These are phyloP conservation scores for Coriaria nepalensis DNA, from an alignment of 306 rosid species.

Conservation along the genomic window DNA sequence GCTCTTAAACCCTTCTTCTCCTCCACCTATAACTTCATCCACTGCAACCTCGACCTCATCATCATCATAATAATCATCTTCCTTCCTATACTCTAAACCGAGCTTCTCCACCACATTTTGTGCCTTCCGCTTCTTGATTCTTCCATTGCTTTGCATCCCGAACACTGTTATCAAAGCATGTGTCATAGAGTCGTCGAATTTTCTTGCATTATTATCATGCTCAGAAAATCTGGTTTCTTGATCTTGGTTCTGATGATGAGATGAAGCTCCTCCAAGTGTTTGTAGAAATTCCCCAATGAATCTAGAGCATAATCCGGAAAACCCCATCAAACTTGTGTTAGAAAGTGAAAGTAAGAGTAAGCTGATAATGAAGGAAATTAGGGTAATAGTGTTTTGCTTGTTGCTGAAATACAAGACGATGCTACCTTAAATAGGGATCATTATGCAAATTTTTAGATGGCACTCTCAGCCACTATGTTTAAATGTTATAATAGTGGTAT, in stretches of 20 bases:
- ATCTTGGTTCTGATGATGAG: background rate
- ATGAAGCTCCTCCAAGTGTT: conserved; percentile 24
- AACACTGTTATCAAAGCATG: conserved; percentile 64
- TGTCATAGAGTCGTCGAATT: conserved; percentile 39
- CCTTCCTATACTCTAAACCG: conserved; percentile 38
- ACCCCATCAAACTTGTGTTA: conserved; percentile 1
- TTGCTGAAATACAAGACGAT: too few species aligned
- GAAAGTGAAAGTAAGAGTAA: too few species aligned
- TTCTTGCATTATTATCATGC: conserved; percentile 3
- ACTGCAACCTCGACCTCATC: conserved; percentile 39
- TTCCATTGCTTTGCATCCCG: conserved; percentile 74
- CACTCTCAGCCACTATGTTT: too few species aligned
- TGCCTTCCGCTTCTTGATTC: conserved; percentile 63
- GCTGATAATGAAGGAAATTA: too few species aligned
- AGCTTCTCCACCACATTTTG: conserved; percentile 61
- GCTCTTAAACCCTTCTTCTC: conserved; percentile 26
- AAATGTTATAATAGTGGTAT: too few species aligned
- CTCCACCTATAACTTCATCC: conserved; percentile 54
- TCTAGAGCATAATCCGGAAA: conserved; percentile 24
- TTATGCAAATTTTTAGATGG: too few species aligned
- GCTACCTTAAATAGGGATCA: too few species aligned
- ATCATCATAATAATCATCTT: conserved; percentile 17
- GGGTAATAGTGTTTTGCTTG: too few species aligned
- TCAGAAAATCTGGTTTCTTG: too few species aligned
- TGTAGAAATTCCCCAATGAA: conserved; percentile 50